Percentiles rank a stretch among this genome's conserved stretches.
These are phyloP conservation scores for Obelidium mucronatum DNA, from an alignment of 192 early-diverging fungal species.

Conservation along the genomic window DNA sequence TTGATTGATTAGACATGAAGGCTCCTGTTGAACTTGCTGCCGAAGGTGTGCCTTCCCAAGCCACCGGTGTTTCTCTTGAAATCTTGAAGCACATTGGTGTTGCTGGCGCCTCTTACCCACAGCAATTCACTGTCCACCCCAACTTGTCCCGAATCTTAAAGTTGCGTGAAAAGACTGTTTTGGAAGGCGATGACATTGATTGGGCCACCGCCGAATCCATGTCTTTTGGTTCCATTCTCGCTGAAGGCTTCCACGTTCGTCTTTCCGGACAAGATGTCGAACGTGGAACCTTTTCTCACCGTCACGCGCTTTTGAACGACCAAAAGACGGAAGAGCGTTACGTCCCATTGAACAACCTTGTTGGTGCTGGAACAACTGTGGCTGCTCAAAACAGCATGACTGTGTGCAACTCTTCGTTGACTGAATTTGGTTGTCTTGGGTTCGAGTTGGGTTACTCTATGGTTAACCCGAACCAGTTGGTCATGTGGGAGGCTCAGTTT, in stretches of 20 bases:
- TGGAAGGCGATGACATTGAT: conserved; percentile 85
- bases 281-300: conserved; percentile 99
- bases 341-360: conserved; percentile 86
- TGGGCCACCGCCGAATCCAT: conserved; percentile 96
- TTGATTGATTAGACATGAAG: conserved; percentile 68
- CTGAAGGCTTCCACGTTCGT: conserved; percentile 75
- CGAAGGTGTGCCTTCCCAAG: conserved; percentile 71
- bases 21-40: conserved; percentile 78
- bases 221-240: conserved; percentile 89
- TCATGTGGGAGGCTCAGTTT: conserved; percentile 99
- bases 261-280: conserved; percentile 98
- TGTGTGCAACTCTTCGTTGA: conserved; percentile 94
- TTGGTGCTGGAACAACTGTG: conserved; percentile 64
- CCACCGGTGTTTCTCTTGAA: conserved; percentile 76
- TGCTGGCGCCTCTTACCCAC: conserved; percentile 80
- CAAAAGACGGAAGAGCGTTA: conserved; percentile 86
- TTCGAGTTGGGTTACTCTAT: conserved; percentile 98
- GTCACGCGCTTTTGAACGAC: conserved; percentile 96
- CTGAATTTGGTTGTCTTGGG: conserved; percentile 94
- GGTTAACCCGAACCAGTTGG: conserved; percentile 90
- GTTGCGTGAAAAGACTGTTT: conserved; percentile 80
- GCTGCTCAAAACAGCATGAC: conserved; percentile 80
- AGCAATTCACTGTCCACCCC: conserved; percentile 84
- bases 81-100: conserved; percentile 84
- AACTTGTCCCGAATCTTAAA: conserved; percentile 88